Base-by-base conservation (phyloP, 257 asterid species). In the Solanum sejunctum region DNA sequence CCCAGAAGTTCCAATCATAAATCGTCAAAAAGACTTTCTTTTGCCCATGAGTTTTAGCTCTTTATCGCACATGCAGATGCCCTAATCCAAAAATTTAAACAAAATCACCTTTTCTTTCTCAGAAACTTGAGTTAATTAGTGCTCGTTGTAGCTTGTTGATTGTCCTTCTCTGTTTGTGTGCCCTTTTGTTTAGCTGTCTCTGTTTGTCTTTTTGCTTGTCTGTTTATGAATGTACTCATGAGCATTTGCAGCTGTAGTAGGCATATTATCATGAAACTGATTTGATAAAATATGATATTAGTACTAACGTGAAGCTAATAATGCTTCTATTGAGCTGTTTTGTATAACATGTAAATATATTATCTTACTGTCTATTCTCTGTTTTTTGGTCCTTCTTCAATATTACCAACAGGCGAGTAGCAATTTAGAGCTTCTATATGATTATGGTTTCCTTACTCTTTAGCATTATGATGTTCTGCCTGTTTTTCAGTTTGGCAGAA, bases 401-500 rank as follows among this genome's bases (percentile, higher is more conserved):
- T 12, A 49, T 49, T 63, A 20, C 66, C 47, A 28, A 12, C 12
- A 43, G 45, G 55, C 15, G 8, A 56, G 54, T 77, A 72, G 21
- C 52, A 71, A 51, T 49, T 23, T 28, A 70, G 4, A 78, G 61
- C 18, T 78, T 26, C 5, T 16, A 8, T 52, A 23, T 77, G 64
- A 20, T 78, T 52, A 6, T 10, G 23, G 83, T 52, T 54, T 78
- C 83, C 36, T 8, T 39, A 45, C 69, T 18, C 56, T 84, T 80
- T 28, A 67, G 6, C 63, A 17, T 82, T 84, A 21, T 75, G 43
- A 58, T 69, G 8, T 86, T 66, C 45, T 88, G 64, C 26, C 28
- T 82, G 60, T 87, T 84, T 88, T 91, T 86, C 94, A 96, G 99
- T 96, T 84, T 96, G 99, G 99, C 92, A 89, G 89, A 91, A 87